phyloP scores from a whole-genome alignment of 108 stramenopile species.

The Nitzschia palea region DNA sequence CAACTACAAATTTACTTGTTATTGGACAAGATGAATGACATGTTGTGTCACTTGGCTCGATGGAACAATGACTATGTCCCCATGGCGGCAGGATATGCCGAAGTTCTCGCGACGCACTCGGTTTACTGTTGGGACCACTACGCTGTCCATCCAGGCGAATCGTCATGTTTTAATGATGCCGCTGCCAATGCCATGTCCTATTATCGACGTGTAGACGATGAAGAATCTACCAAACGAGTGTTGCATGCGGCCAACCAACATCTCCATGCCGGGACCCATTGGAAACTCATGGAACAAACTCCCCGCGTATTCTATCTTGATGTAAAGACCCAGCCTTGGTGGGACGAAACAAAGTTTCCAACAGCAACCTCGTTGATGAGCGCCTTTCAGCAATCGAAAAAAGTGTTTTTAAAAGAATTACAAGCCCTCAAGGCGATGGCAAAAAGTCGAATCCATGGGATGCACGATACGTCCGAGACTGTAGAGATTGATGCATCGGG shows the following conservation, averaged over 20 bases:
- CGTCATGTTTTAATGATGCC: constrained; percentile 8
- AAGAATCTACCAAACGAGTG: constrained; percentile 3
- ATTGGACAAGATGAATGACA: constrained; percentile 13
- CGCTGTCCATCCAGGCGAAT: not conserved
- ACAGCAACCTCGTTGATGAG: not conserved
- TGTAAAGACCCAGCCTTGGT: not conserved
- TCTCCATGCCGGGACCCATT: constrained; percentile 4
- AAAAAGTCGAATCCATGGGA: not conserved
- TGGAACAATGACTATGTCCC: constrained; percentile 9
- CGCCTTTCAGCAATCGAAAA: not conserved
- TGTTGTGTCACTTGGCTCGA: constrained; percentile 2
- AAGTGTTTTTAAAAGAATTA: not conserved
- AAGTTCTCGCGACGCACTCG: constrained; percentile 3
- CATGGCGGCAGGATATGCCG: constrained; percentile 17
- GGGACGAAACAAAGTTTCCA: not conserved
- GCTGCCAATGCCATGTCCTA: constrained; percentile 17
- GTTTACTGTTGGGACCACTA: not conserved
- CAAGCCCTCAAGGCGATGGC: not conserved
- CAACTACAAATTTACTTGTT: constrained; percentile 14
- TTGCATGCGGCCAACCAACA: constrained; percentile 4
- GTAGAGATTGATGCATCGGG: not conserved
- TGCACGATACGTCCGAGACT: not conserved
- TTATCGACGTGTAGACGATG: constrained; percentile 13
- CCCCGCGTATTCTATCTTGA: constrained; percentile 2
- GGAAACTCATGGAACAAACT: constrained; percentile 18